Evolutionary conservation across 305 asterid genomes (phyloP), one percentile per base, ranked within the genome.

Genomic region (Fraxinus ornus): DNA sequence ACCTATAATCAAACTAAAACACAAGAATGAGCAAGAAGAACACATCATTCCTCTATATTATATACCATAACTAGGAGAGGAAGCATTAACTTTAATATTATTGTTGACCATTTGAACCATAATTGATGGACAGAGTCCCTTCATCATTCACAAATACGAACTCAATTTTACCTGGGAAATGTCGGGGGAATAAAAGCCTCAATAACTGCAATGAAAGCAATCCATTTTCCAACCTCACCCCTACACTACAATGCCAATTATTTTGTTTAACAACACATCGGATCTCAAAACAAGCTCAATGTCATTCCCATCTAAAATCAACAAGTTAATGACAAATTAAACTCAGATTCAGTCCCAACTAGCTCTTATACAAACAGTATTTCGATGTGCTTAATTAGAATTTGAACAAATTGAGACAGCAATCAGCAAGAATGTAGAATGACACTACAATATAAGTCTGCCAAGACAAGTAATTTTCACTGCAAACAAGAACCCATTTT

Each of bases 201-300:
- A 94, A 84, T 3, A 94, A 96, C 98, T 21, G 98, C 97, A 26
- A 93, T 64, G 80, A 96, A 86, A 28, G 98, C 97, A 75, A 93
- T 88, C 99, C 98, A 97, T 70, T 85, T 91, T 13, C 99, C 99
- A 3, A 92, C 94, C 75, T 97, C 96, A 28, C 98, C 98, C 90
- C 99, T 95, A 49, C 82, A 73, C 52, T 71, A 17, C 78, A 80
- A 77, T 55, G 35, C 32, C 52, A 78, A 37, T 30, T 22, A 55
- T 21, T 88, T 32, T 39, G 52, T 32, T 32, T 32, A 32, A 3
- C 35, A 32, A 32, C 35, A 0, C 35, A 32, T 4, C 4, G 4
- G 33, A 32, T 32, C 0, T 4, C 0, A 4, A 32, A 32, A 32
- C 33, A 32, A 32, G 35, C 35, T 32, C 35, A 32, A 32, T 32